Evolutionary conservation across 2,329 filamentous ascomycete species (phyloP), one percentile per base, ranked within the genome.

Genomic region (Aureobasidium melanogenum): DNA sequence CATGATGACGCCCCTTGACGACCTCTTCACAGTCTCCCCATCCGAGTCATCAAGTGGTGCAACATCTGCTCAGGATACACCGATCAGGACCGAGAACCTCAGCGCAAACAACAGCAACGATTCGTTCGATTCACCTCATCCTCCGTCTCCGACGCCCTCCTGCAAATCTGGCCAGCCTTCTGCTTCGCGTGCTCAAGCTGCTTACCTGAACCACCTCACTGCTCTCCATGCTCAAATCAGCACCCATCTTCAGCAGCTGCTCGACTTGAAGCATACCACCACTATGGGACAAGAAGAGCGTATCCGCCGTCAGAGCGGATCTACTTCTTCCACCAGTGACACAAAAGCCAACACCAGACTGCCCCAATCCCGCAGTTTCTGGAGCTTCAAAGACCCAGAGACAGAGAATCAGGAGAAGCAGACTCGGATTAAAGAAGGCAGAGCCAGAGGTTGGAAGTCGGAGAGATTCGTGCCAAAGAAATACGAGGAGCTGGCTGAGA

Each of bases 211-310:
- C 2, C 68, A 72, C 41, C 44, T 71, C 14, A 22, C 48, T 14
- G 67, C 65, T n/a, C 64, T 72, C 62, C 64, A 61, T 63, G 69
- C 56, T 62, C 75, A 67, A 68, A 67, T 66, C 63, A 56, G 14
- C 70, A 63, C 55, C 73, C 76, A 67, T 71, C 72, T 65, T 69
- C 69, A 50, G 57, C 69, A 63, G 62, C 71, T 67, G 64, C 72
- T 62, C 62, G 70, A 63, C 19, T 71, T 60, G 15, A 66, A 66
- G 48, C 54, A 62, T 19, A 41, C 36, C 15, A 67, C 66, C 5
- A 46, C 62, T 15, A 26, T 61, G 0, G 55, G 62, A 2, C 65
- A 68, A 55, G 63, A 65, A 19, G 57, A 63, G 47, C 63, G 62
- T 19, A n/a, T 19, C 17, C 51, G 15, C 7, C 34, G 59, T 15